Evolutionary conservation across 164 flowering plant species (phyloP).

Genomic region (Kingdonia uniflora): DNA sequence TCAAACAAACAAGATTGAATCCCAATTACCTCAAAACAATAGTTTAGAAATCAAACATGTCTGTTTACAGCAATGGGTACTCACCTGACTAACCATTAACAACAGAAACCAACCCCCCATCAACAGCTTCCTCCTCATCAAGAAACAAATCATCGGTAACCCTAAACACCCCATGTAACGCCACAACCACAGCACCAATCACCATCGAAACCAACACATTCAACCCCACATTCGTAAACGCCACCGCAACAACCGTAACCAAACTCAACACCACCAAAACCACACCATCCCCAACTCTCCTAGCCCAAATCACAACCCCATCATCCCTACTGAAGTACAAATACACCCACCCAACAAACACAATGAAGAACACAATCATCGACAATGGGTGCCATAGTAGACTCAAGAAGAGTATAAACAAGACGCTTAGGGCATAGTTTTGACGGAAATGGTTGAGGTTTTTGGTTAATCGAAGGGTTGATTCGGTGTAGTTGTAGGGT

Average conservation of each 20-base stretch:
- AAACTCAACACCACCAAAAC: constrained; percentile 23
- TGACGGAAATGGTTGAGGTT: constrained; percentile 45
- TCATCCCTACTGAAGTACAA: constrained; percentile 50
- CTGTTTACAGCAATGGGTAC: too few relatives aligned
- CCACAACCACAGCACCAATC: constrained; percentile 31
- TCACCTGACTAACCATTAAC: constrained; percentile 15
- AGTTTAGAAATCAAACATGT: too few relatives aligned
- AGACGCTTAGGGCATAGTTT: constrained; percentile 42
- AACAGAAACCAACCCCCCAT: constrained; percentile 23
- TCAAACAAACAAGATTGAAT: too few relatives aligned
- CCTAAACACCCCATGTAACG: constrained; percentile 50
- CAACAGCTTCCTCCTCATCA: constrained; percentile 19
- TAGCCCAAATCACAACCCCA: constrained; percentile 30
- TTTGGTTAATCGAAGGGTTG: constrained; percentile 32
- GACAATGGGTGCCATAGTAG: constrained; percentile 55
- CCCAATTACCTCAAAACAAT: too few relatives aligned
- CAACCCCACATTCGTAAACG: constrained; percentile 35
- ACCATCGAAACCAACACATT: constrained; percentile 30
- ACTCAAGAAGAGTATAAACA: constrained; percentile 37
- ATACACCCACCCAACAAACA: constrained; percentile 44
- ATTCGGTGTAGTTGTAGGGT: constrained; percentile 42
- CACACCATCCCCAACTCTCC: constrained; percentile 36
- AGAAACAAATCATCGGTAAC: constrained; percentile 32
- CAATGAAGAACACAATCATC: constrained; percentile 35
- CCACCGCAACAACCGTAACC: constrained; percentile 34